Evolutionary conservation across 139 green algal genomes (phyloP), one percentile per base, ranked within the genome.

Genomic region (Pseudopediastrum boryanum): DNA sequence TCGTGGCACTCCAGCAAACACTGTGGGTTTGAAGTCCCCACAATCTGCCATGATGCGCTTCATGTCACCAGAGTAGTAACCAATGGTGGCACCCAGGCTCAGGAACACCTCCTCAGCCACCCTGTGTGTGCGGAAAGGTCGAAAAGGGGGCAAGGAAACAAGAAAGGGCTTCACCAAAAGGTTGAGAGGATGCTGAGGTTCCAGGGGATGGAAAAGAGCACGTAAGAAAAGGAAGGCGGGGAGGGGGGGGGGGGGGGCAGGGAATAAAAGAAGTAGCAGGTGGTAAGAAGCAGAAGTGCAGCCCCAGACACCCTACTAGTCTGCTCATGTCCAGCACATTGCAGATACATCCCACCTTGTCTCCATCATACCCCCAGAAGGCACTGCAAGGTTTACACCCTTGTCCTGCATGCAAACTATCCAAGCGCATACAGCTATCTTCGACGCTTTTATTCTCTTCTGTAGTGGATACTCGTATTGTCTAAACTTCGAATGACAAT

Each of bases 1-100:
- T 50, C 96, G 91, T 0, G 96, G 96, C 73, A 99, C 96, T 41
- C 94, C 96, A 50, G 88, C 74, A 82, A 99, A 98, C 4, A 97
- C 63, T 31, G 96, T 97, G 42, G 96, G 96, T 70, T 91, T 88
- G 7, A 94, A 80, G 33, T 85, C 85, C 9, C 25, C 80, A 35
- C 94, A 85, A 80, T 98, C 94, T 4, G 95, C 90, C 69, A 95
- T 75, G 16, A 98, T 82, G n/a, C 39, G 48, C 2, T 61, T 43
- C 35, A 46, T 62, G 43, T 80, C 73, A 27, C 73, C 58, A 19
- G 58, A n/a, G 81, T 75, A 90, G 80, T 89, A 90, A 16, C 85
- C 85, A 8, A 90, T 81, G 38, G 31, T 44, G 38, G 84, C 84
- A 5, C 85, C 85, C 56, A 83, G 21, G 41, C 54, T 50, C 38